Percentiles rank a stretch among this genome's conserved stretches.
phyloP scores from a whole-genome alignment of 257 asterid genomes.

The Solanum rostratum region DNA sequence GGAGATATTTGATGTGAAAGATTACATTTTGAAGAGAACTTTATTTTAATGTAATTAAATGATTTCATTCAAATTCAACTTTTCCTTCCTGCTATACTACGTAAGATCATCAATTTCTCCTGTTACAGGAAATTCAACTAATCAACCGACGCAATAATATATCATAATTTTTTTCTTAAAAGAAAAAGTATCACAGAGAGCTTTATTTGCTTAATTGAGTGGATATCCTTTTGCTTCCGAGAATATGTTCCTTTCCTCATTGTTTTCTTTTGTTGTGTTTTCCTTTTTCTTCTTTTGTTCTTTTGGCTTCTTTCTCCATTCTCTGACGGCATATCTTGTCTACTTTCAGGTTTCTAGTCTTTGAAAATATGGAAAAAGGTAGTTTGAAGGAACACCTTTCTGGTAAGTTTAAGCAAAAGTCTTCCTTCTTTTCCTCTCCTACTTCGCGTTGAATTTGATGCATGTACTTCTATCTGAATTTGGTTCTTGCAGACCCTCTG shows the following conservation, averaged over 20 bases:
- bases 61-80: not conserved
- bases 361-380: slow-evolving; percentile 58
- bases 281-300: not conserved
- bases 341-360: slow-evolving; percentile 53
- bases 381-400: slow-evolving; percentile 79
- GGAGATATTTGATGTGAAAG: not conserved
- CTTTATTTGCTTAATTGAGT: not conserved
- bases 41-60: not conserved
- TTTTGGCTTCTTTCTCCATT: not conserved
- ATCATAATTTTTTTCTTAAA: not conserved
- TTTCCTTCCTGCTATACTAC: not conserved
- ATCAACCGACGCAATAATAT: not conserved
- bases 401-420: slow-evolving; percentile 25
- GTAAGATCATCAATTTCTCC: not conserved
- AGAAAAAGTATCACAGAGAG: not conserved
- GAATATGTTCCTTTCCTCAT: not conserved
- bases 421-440: not conserved
- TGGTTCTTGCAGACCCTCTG: slow-evolving; percentile 53
- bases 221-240: not conserved
- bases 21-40: not conserved
- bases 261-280: not conserved
- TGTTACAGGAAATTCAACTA: not conserved
- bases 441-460: not conserved
- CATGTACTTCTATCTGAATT: not conserved
- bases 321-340: not conserved